Evolutionary conservation across 2,329 filamentous ascomycete genomes (phyloP), one percentile per base, ranked within the genome.

Genomic region (Cladophialophora bantiana): DNA sequence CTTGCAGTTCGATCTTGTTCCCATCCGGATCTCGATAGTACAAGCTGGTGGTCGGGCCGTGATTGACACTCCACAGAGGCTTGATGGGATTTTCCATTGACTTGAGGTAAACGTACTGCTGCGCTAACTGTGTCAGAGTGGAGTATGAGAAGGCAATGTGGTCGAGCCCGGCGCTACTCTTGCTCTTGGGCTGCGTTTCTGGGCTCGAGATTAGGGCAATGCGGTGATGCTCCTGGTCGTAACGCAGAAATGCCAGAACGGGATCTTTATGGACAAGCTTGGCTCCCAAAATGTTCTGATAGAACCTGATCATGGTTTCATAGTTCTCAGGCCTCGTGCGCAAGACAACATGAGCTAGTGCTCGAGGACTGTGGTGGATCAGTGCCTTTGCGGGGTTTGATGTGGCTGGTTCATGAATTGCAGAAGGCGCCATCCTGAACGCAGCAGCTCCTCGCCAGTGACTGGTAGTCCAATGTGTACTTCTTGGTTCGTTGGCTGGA

Each of bases 1-100:
- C 79, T 70, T 84, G 82, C 4, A 77, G 79, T 74, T 85, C 83
- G 40, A 85, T 60, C 70, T 74, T 68, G 72, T 84, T 84, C 13
- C 82, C 80, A 70, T 85, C 82, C 4, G 82, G 83, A 71, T 85
- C 83, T 6, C 68, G 65, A 70, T 84, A 84, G 72, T 85, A 84
- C 48, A 84, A 79, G 69, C 77, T 80, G 0, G 77, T 81, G 1
- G 80, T 84, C 1, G 77, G 76, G 3, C 83, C 83, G 71, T 85
- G 83, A 70, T 85, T 83, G 36, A 83, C 75, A 63, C 73, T 77
- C 80, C 80, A 83, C 4, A 76, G 35, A 0, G 83, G 83, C n/a
- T 53, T 20, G 35, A 67, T 54, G 26, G 34, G 48, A 2, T 48
- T 55, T 18, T 55, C 50, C 38, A 36, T 34, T 3, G 42, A 31